Evolutionary conservation across 2,329 filamentous ascomycete species (phyloP).

Genomic region (Phaeophleospora eucalypticola): DNA sequence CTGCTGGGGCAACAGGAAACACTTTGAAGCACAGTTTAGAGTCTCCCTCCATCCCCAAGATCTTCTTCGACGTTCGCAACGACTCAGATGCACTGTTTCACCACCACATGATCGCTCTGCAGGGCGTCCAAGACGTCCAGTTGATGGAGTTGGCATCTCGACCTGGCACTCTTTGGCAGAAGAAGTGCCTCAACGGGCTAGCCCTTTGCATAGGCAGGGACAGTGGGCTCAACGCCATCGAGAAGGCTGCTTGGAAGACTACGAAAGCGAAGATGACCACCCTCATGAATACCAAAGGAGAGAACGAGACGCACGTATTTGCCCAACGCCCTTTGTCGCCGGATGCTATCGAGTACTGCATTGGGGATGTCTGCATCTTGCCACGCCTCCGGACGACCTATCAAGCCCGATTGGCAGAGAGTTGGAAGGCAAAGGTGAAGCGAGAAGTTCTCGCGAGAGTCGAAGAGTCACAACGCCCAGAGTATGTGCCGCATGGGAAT

Average conservation of each 20-base stretch:
- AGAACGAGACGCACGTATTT: slow-evolving; percentile 48
- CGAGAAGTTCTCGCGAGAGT: not conserved
- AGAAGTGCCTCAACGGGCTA: slow-evolving; percentile 34
- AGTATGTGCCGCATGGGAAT: too few relatives aligned
- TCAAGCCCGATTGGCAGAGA: not conserved
- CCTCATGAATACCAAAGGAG: slow-evolving; percentile 41
- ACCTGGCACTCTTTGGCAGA: slow-evolving; percentile 8
- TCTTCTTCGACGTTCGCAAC: slow-evolving; percentile 57
- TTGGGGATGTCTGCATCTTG: slow-evolving; percentile 39
- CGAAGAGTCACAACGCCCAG: not conserved
- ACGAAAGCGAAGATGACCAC: slow-evolving; percentile 37
- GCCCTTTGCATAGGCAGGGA: slow-evolving; percentile 38
- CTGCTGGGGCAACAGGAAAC: slow-evolving; percentile 18
- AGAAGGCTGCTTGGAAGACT: slow-evolving; percentile 26
- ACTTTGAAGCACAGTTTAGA: slow-evolving; percentile 45
- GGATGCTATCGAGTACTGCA: slow-evolving; percentile 45
- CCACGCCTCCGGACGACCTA: not conserved
- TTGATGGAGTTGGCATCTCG: slow-evolving; percentile 51
- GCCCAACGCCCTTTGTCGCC: slow-evolving; percentile 41
- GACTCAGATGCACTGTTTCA: slow-evolving; percentile 54
- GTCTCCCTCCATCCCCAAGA: slow-evolving; percentile 42
- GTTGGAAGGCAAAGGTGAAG: not conserved
- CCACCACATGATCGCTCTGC: slow-evolving; percentile 43
- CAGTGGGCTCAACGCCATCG: slow-evolving; percentile 4
- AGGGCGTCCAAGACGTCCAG: slow-evolving; percentile 51